phyloP scores from a whole-genome alignment of 148 eudicot genomes.

The Camellia japonica region DNA sequence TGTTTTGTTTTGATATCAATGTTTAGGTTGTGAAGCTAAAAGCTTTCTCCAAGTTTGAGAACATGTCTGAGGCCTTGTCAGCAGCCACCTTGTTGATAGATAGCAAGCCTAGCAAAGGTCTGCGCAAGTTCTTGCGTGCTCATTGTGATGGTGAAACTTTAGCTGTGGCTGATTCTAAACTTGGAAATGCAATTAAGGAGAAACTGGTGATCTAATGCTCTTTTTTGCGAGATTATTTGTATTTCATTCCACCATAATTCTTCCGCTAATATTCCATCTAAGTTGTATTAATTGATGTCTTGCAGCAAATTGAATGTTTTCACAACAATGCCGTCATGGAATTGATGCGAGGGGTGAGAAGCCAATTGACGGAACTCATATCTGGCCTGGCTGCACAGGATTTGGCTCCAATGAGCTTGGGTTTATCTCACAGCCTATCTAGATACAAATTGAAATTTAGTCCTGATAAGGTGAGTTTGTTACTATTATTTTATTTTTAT shows the following conservation, averaged over 20 bases:
- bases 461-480: constrained; percentile 75
- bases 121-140: constrained; percentile 74
- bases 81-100: constrained; percentile 73
- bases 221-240: not conserved
- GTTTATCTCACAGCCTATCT: constrained; percentile 92
- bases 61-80: constrained; percentile 80
- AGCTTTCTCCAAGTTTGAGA: constrained; percentile 95
- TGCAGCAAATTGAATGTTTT: constrained; percentile 87
- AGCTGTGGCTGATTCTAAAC: constrained; percentile 93
- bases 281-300: constrained; percentile 7
- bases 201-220: constrained; percentile 54
- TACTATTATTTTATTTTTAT: not conserved
- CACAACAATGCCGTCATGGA: constrained; percentile 86
- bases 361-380: constrained; percentile 86
- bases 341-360: constrained; percentile 92
- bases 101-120: constrained; percentile 86
- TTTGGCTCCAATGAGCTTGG: constrained; percentile 98
- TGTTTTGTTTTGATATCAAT: constrained; percentile 3
- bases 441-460: constrained; percentile 92
- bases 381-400: constrained; percentile 87
- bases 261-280: constrained; percentile 4
- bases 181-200: constrained; percentile 88
- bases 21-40: constrained; percentile 77
- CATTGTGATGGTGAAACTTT: constrained; percentile 83
- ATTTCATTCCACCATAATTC: not conserved